Evolutionary conservation across 2,329 filamentous ascomycete species (phyloP).

Genomic region (Epichloe typhina): DNA sequence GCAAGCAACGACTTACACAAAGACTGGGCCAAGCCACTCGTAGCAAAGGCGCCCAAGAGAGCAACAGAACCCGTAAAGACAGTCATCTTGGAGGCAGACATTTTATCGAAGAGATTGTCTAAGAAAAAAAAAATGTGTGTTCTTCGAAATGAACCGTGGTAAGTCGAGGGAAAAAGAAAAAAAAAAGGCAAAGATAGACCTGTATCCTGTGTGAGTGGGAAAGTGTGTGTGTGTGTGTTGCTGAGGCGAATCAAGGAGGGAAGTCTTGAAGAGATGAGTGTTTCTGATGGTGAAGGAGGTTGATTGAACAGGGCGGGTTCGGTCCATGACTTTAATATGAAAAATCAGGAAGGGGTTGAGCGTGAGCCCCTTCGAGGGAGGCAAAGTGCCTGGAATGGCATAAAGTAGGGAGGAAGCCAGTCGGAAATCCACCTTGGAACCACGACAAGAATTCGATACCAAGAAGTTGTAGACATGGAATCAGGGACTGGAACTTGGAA

Average conservation of each 20-base stretch:
- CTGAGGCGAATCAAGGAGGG: neutral
- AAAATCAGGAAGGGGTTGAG: neutral
- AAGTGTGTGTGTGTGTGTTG: neutral
- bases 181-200: too few relatives aligned
- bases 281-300: neutral
- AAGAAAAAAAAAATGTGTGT: too few relatives aligned
- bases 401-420: neutral
- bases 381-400: neutral
- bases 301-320: neutral
- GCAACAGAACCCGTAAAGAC: constrained; percentile 12
- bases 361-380: neutral
- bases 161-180: too few relatives aligned
- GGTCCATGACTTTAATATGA: neutral
- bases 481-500: neutral
- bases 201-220: neutral
- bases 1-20: constrained; percentile 9
- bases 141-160: neutral
- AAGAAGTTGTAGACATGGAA: neutral
- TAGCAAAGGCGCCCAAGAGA: constrained; percentile 11
- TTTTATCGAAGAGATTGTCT: constrained; percentile 4
- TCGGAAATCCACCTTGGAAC: neutral
- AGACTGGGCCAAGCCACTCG: constrained; percentile 9
- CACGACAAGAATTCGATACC: neutral
- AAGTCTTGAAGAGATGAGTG: neutral
- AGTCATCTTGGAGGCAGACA: constrained; percentile 18